These are phyloP conservation scores for Hymenoscyphus repandus DNA, from an alignment of 2,329 filamentous ascomycete species.

Conservation along the genomic window DNA sequence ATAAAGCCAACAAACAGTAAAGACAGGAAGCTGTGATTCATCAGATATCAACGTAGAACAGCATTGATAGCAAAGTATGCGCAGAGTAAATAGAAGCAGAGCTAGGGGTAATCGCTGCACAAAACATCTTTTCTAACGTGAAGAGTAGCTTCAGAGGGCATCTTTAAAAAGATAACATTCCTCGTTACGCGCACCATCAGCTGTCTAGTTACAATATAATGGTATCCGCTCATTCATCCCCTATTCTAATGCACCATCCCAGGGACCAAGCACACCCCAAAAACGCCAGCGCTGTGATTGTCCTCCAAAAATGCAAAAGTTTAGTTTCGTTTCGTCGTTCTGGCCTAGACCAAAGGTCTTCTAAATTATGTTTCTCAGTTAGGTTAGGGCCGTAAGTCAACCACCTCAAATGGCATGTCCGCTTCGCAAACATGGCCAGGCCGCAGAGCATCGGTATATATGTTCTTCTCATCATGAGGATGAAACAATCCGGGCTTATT, in stretches of 20 bases:
- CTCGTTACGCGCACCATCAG: no score
- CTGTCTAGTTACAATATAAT: no score
- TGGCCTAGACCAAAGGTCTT: neutral
- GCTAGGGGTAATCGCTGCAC: no score
- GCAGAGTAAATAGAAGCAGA: no score
- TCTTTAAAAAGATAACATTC: no score
- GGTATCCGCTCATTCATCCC: no score
- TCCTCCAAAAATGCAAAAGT: neutral
- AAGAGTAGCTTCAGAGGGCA: no score
- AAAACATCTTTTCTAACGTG: no score
- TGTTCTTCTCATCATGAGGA: conserved; percentile 46
- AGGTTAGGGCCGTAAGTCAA: conserved; percentile 52
- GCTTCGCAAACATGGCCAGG: conserved; percentile 55
- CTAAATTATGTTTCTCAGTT: neutral
- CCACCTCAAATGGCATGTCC: conserved; percentile 56
- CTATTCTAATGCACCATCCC: conserved; percentile 27
- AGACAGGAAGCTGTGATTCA: no score
- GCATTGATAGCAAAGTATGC: no score
- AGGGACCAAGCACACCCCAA: neutral
- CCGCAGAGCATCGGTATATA: conserved; percentile 39
- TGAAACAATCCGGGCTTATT: conserved; percentile 78
- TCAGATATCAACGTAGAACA: no score
- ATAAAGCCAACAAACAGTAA: no score
- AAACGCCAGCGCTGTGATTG: neutral
- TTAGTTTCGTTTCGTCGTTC: neutral